Evolutionary conservation across 139 green algal genomes (phyloP), one percentile per base, ranked within the genome.

Genomic region (Marvania coccoides): DNA sequence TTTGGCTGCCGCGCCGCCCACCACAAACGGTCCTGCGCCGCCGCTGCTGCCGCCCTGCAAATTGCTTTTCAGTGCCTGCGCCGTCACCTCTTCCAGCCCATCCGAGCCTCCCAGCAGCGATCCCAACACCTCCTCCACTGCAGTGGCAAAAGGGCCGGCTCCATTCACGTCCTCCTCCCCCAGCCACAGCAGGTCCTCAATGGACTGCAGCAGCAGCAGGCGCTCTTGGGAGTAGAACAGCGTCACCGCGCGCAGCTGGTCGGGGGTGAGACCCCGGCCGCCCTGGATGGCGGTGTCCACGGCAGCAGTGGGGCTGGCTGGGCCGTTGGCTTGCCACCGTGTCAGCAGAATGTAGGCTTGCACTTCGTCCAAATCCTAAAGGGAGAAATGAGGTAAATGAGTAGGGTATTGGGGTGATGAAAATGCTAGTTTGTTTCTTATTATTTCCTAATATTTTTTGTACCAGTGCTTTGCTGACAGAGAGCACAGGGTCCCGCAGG

Each of bases 341-440:
- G 75, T 78, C 9, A 90, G 62, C 63, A 90, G 63, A 5, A 90
- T 69, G 59, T 89, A 85, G 3, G 72, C 53, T 58, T 90, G 84
- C 6, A 89, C 45, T 70, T 90, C 76, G 65, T 90, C 84, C 40
- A 90, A 48, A 14, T 72, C 58, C 78, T 86, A 71, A 34, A 71
- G 2, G 33, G 13, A 65, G 8, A 33, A 34, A 34, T 36, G 19
- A 34, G 46, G n/a, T n/a, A n/a, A n/a, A n/a, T n/a, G n/a, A n/a
- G n/a, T n/a, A n/a, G n/a, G n/a, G n/a, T n/a, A n/a, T n/a, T n/a
- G n/a, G n/a, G n/a, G n/a, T n/a, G n/a, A n/a, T n/a, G n/a, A n/a
- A n/a, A n/a, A 14, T 53, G 6, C n/a, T 10, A 39, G 23, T 24
- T 10, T n/a, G 23, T 26, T 37, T 65, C 48, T n/a, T 28, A 19